phyloP scores from a whole-genome alignment of 257 asterid species.

The Capsicum pubescens region DNA sequence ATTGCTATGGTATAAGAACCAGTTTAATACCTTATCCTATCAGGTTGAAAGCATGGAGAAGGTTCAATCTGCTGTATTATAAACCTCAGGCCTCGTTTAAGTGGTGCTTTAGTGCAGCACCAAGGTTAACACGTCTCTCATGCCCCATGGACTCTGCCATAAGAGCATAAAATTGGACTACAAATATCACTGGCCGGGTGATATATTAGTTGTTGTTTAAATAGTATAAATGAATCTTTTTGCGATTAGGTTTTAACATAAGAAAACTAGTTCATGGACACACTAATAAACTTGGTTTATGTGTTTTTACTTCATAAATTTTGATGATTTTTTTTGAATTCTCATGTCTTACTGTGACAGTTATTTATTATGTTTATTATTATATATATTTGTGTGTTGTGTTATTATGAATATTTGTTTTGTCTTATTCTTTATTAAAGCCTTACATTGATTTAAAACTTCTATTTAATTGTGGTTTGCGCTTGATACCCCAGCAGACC shows the following conservation, averaged over 20 bases:
- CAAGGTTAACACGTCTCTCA: background rate
- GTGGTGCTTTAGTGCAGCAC: background rate
- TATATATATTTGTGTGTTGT: background rate
- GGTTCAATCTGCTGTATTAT: background rate
- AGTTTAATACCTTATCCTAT: background rate
- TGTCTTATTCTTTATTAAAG: background rate
- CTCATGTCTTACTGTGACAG: no score
- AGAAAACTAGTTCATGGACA: background rate
- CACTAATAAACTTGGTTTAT: background rate
- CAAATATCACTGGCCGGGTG: background rate
- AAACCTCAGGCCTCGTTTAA: background rate
- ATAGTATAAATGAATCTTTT: background rate
- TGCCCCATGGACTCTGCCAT: background rate
- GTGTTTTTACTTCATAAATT: background rate
- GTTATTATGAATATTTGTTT: background rate
- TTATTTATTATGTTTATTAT: background rate
- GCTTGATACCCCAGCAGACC: background rate
- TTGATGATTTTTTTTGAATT: background rate
- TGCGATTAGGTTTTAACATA: background rate
- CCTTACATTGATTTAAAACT: background rate
- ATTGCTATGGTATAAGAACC: background rate
- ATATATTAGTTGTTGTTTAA: background rate
- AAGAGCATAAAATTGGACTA: conserved; percentile 9
- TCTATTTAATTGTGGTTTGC: background rate
- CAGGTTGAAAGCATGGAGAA: background rate